Base-by-base conservation (phyloP, 2,329 filamentous ascomycete genomes). In the Metarhizium robertsii region DNA sequence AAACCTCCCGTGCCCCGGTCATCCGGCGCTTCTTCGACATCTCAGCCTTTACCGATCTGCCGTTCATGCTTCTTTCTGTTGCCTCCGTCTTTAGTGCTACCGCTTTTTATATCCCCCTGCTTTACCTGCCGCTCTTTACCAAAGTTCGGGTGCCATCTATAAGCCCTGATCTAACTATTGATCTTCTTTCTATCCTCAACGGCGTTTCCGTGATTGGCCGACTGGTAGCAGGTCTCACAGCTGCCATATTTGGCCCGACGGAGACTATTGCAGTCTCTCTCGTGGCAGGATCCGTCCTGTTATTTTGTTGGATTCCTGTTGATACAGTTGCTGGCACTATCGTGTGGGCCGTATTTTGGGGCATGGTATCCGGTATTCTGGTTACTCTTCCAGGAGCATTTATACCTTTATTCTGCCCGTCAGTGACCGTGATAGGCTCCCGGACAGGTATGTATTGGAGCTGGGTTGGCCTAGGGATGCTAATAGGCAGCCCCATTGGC, bases 101-200 rank as follows among this genome's bases (percentile, higher is more conserved):
- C 7, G 50, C 50, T 10, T 42, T 52, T 18, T 52, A 52, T 18
- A 40, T 52, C 50, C 50, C 50, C 50, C n/a, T 52, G 3, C 30
- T 52, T 7, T 52, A 52, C 50, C 25, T 52, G 30, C 50, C 50
- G 16, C 50, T 52, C 50, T 52, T 52, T 13, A 52, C 50, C 30
- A 40, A n/a, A 2, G 34, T 52, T 6, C 50, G 50, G 6, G 42
- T 52, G n/a, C 30, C 50, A 6, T 16, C 8, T 7, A 29, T 52
- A 1, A 40, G 50, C 32, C 42, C 32, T 11, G 32, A 34, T 11
- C 32, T 34, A 3, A 34, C 32, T 34, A 11, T 34, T 34, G 32
- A 34, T 34, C 32, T 34, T 11, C 32, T 34, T 7, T 34, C 32
- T 11, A 34, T 34, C 6, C 32, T 34, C 32, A 34, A 34, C 10